These are phyloP conservation scores for Microcyclospora tardicrescens DNA, from an alignment of 2,329 filamentous ascomycete genomes.

Conservation along the genomic window DNA sequence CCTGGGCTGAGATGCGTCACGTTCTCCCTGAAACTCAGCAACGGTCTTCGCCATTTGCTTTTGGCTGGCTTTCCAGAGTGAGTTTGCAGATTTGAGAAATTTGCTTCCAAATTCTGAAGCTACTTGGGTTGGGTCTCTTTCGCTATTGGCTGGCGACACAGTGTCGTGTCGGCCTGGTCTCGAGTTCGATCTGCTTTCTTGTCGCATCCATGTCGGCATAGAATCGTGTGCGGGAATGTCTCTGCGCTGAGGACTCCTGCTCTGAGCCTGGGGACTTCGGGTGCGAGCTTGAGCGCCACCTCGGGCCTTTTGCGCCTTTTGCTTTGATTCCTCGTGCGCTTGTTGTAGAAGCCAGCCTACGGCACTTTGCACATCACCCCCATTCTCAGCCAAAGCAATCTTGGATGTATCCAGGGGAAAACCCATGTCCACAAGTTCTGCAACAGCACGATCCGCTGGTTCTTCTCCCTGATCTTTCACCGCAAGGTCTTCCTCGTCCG, in stretches of 20 bases:
- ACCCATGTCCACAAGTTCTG: constrained; percentile 87
- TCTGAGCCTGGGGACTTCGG: constrained; percentile 8
- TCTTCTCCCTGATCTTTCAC: constrained; percentile 16
- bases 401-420: constrained; percentile 77
- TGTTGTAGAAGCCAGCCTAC: constrained; percentile 84
- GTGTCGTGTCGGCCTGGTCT: constrained; percentile 39
- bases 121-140: constrained; percentile 65
- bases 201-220: constrained; percentile 51
- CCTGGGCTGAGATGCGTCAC: constrained; percentile 65
- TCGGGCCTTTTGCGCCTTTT: constrained; percentile 39
- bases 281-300: constrained; percentile 15
- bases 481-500: neutral
- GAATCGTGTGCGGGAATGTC: constrained; percentile 25
- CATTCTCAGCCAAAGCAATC: constrained; percentile 66
- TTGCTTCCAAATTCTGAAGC: constrained; percentile 72
- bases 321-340: constrained; percentile 71
- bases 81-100: constrained; percentile 86
- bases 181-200: constrained; percentile 38
- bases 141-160: constrained; percentile 40
- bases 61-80: constrained; percentile 85
- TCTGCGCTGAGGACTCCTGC: constrained; percentile 12
- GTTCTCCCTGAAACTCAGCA: constrained; percentile 66
- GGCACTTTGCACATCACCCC: constrained; percentile 72
- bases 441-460: constrained; percentile 65
- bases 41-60: constrained; percentile 90